Evolutionary conservation across 2,329 filamentous ascomycete species (phyloP).

Genomic region (Diaporthe caulivora): DNA sequence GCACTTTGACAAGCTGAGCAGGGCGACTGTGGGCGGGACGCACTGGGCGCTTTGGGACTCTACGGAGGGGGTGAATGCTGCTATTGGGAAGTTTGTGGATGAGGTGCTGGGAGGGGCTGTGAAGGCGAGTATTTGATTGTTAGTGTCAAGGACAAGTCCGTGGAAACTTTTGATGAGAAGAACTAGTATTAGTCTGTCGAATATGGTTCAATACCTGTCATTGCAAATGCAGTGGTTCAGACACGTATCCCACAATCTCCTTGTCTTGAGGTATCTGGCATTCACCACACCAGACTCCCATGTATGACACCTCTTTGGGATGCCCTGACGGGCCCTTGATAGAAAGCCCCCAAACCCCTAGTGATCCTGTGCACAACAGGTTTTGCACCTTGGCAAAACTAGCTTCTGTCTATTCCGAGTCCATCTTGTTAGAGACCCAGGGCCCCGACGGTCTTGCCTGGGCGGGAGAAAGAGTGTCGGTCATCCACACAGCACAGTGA

Average conservation of each 20-base stretch:
- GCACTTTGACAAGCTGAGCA: conserved; percentile 73
- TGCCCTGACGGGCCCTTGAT: neutral
- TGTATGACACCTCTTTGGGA: neutral
- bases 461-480: too few relatives aligned
- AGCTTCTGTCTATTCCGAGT: neutral
- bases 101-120: conserved; percentile 54
- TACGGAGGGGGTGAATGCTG: conserved; percentile 76
- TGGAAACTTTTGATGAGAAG: neutral
- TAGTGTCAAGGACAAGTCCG: neutral
- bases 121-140: conserved; percentile 53
- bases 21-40: conserved; percentile 73
- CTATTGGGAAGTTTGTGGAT: conserved; percentile 77
- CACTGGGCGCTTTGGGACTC: conserved; percentile 90
- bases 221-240: neutral
- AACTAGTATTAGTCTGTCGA: too few relatives aligned
- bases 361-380: too few relatives aligned
- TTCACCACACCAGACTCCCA: neutral
- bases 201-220: neutral
- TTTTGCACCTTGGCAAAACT: neutral
- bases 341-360: neutral
- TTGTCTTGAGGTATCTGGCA: neutral
- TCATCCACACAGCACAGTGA: too few relatives aligned
- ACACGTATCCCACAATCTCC: neutral
- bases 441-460: too few relatives aligned
- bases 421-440: too few relatives aligned